Evolutionary conservation across 257 asterid genomes (phyloP).

Genomic region (Salvia miltiorrhiza): DNA sequence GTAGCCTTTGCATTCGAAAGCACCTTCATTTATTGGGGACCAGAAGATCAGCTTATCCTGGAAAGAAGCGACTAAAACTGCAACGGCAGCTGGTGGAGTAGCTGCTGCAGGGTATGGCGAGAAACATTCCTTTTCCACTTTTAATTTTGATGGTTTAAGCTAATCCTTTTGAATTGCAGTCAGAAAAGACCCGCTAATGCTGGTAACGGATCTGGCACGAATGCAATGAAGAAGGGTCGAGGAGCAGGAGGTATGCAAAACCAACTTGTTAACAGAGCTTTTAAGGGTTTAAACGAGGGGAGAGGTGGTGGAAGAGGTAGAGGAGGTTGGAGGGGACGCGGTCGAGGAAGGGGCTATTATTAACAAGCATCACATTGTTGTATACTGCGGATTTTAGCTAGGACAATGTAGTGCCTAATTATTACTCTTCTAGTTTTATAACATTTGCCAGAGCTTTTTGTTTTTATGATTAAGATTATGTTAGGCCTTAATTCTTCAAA

Average conservation of each 20-base stretch:
- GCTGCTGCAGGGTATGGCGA: constrained; percentile 52
- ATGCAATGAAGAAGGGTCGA: constrained; percentile 57
- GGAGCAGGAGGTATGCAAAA: constrained; percentile 60
- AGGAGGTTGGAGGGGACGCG: constrained; percentile 50
- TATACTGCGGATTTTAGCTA: constrained; percentile 23
- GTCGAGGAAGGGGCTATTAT: constrained; percentile 48
- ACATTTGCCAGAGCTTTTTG: not conserved
- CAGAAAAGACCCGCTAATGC: constrained; percentile 51
- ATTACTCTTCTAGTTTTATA: too few species aligned
- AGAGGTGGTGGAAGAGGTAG: constrained; percentile 59
- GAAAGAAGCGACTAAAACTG: constrained; percentile 66
- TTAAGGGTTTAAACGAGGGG: constrained; percentile 51
- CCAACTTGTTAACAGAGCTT: constrained; percentile 74
- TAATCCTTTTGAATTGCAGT: constrained; percentile 34
- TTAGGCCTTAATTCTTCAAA: not conserved
- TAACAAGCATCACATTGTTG: constrained; percentile 26
- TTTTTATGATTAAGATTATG: not conserved
- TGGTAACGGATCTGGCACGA: constrained; percentile 42
- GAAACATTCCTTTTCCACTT: not conserved
- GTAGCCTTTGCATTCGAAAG: constrained; percentile 83
- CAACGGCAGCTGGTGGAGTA: constrained; percentile 38
- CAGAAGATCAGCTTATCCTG: constrained; percentile 81
- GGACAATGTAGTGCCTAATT: constrained; percentile 6
- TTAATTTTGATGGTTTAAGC: not conserved
- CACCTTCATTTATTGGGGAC: constrained; percentile 83